Base-by-base conservation (phyloP, 352 stramenopile species). In the Globisporangium abappressorium region DNA sequence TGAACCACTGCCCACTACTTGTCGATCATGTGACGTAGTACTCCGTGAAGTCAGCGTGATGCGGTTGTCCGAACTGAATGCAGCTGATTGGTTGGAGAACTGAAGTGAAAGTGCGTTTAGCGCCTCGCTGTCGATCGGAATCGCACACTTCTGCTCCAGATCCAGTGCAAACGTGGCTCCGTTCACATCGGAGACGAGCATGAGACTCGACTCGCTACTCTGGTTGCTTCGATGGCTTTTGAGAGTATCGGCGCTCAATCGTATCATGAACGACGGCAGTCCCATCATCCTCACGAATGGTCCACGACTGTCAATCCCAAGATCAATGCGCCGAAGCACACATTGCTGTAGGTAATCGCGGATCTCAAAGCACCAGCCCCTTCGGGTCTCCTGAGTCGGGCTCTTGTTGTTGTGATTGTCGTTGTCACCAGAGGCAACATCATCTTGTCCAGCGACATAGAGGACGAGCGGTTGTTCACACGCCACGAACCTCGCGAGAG, bases 281-380 rank as follows among this genome's bases (percentile, higher is more conserved):
- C 15, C 41, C 15, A 49, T 49, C 18, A 2, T n/a, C 41, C 66
- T 49, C 9, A 62, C 56, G 7, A 12, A 34, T n/a, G 41, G 41
- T 38, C 26, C 28, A 9, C 6, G 15, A 28, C 9, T 24, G 18
- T 22, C 47, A n/a, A n/a, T 2, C 14, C 59, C 62, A 3, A 86
- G 62, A n/a, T 64, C 46, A 14, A 84, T 56, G 2, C 75, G 73
- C 36, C 73, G 73, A 0, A 77, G 62, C 28, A 76, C 65, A 30
- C 53, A 9, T 12, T 69, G 68, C 46, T 80, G 70, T 5, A 61
- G 7, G 26, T 76, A 84, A 51, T 84, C 75, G n/a, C 79, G 79
- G 41, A 86, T 43, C 41, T 81, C 77, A 18, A 86, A 41, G 34
- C 73, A 69, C 70, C 75, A 86, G 20, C 15, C n/a, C 41, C 49